Base-by-base conservation (phyloP, 2,329 filamentous ascomycete species). In the Paraphoma sp. region DNA sequence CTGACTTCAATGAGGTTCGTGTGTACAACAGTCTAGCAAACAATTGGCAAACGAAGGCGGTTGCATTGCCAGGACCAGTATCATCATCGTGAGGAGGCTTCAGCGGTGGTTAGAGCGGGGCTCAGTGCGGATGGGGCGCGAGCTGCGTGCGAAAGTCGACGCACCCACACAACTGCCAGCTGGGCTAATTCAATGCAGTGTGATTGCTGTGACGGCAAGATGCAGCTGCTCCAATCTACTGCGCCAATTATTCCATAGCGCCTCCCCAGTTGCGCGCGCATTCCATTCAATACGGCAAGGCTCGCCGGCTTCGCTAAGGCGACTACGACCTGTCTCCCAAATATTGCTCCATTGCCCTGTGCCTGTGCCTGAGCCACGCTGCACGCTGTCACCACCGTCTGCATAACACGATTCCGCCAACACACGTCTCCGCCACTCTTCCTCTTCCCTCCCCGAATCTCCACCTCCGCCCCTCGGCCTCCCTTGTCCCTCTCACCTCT, bases 241-340 rank as follows among this genome's bases (percentile, higher is more conserved):
- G 57, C 58, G 31, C 41, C 38, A 50, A 45, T 47, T 44, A 38
- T 47, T 43, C 51, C 38, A 55, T 50, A 45, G 57, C 59, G 56
- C 49, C 51, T 59, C 43, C 47, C 52, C 40, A 46, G 4, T 16
- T 17, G 40, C 38, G 45, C 38, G 48, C 57, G 62, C 65, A 60
- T 62, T 63, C 62, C 57, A 45, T 56, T 63, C 48, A 60, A 67
- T 65, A 54, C 64, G 65, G 65, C 64, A 70, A 70, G 68, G 65
- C 62, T 62, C 60, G 64, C 59, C 62, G 44, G 60, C 54, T 68
- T 73, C 71, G 71, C 71, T 74, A 74, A 72, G 63, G 28, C 14
- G 65, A 59, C 58, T 64, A 62, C 60, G 60, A 60, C 58, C 59
- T 62, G 59, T 59, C 58, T 29, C 56, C 67, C 64, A 62, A 67